Conservation (phyloP, 345 rosid genomes). For the Erucastrum elatum region DNA sequence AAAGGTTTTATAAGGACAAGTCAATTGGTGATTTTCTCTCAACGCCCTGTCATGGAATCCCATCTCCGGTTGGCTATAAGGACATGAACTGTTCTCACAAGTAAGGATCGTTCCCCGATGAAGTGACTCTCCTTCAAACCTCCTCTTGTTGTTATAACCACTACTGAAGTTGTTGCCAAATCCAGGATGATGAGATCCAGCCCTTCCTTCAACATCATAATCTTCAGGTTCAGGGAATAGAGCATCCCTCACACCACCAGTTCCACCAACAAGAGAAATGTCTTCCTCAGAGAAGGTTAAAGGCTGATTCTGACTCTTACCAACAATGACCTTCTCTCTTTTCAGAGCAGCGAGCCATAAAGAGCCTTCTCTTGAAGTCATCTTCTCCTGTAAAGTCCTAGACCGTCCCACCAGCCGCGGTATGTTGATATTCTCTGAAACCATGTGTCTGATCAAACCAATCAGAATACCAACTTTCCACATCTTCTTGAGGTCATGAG, state of each 20-base stretch:
- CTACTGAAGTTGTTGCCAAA: slow-evolving; percentile 46
- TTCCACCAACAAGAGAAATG: background rate
- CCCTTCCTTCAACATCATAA: slow-evolving; percentile 79
- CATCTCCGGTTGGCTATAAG: slow-evolving; percentile 54
- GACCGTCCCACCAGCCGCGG: slow-evolving; percentile 82
- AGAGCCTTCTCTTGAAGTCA: slow-evolving; percentile 90
- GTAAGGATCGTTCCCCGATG: slow-evolving; percentile 55
- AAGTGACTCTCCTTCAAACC: slow-evolving; percentile 48
- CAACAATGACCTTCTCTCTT: slow-evolving; percentile 64
- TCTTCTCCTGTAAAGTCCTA: slow-evolving; percentile 85
- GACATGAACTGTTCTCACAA: slow-evolving; percentile 71
- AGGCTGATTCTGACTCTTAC: slow-evolving; percentile 51
- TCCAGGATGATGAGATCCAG: slow-evolving; percentile 42
- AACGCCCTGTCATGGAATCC: slow-evolving; percentile 70
- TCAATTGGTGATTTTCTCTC: slow-evolving; percentile 79
- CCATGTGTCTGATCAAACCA: slow-evolving; percentile 84
- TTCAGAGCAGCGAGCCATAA: slow-evolving; percentile 90
- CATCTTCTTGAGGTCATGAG: slow-evolving; percentile 92
- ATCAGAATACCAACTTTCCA: slow-evolving; percentile 95
- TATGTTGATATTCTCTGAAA: slow-evolving; percentile 70
- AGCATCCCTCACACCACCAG: slow-evolving; percentile 24
- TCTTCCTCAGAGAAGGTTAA: slow-evolving; percentile 31
- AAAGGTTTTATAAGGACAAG: slow-evolving; percentile 51
- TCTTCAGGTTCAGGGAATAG: slow-evolving; percentile 58
- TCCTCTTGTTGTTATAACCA: slow-evolving; percentile 66